phyloP scores from a whole-genome alignment of 176 grass and related monocot genomes.

The Hsuehochloa calcarea region DNA sequence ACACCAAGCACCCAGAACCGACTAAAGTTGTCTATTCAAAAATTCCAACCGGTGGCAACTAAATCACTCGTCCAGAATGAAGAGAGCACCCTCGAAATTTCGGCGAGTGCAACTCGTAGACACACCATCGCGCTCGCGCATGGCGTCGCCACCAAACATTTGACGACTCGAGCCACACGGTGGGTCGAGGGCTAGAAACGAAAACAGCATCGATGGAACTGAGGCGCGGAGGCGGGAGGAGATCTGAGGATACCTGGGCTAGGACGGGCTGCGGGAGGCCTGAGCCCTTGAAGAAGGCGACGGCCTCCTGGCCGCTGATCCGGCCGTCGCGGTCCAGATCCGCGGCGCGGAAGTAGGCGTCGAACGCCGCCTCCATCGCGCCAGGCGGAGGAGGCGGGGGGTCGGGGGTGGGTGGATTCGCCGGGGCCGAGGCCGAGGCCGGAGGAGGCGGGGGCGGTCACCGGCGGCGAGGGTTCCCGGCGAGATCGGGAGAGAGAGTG shows the following conservation, averaged over 20 bases:
- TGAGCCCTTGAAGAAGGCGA: conserved; percentile 87
- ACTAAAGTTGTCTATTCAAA: not conserved
- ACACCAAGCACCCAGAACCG: not conserved
- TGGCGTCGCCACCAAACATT: not conserved
- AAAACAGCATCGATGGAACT: not conserved
- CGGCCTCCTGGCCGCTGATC: conserved; percentile 94
- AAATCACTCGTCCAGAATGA: no score
- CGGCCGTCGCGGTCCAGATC: conserved; percentile 95
- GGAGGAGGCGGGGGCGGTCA: not conserved
- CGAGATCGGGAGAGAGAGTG: conserved; percentile 22
- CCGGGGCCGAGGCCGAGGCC: no score
- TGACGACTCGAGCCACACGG: not conserved
- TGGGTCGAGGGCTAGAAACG: not conserved
- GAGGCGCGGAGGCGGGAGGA: not conserved
- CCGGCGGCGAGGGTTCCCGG: conserved; percentile 26
- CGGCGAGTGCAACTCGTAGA: not conserved
- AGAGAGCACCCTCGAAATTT: no score
- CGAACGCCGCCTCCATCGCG: conserved; percentile 64
- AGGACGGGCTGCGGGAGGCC: conserved; percentile 82
- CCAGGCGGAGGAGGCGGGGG: not conserved
- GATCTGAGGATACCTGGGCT: conserved; percentile 67
- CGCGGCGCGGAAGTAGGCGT: conserved; percentile 85
- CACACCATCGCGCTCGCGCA: not conserved
- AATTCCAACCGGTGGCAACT: no score
- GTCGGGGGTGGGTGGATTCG: no score